Percentiles rank a stretch among this genome's conserved stretches.
These are phyloP conservation scores for Deuterostichococcus epilithicus DNA, from an alignment of 139 green algal species.

Conservation along the genomic window DNA sequence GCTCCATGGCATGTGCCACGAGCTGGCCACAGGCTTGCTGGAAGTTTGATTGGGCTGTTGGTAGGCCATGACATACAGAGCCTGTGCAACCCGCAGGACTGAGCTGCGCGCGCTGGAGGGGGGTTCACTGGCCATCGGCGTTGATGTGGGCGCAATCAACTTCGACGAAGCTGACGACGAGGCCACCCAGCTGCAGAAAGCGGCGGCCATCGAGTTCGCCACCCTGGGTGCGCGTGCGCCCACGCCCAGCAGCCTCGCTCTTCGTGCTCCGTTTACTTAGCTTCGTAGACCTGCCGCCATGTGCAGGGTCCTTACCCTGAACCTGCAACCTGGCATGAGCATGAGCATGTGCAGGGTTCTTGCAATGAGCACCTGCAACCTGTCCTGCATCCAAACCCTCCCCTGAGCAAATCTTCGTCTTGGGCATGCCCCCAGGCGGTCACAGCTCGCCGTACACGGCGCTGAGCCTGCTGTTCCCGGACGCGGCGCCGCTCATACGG, in stretches of 20 bases:
- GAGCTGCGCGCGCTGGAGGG: not conserved
- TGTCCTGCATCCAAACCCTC: no score
- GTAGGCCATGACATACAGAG: constrained; percentile 3
- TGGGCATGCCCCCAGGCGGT: not conserved
- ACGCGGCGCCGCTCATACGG: not conserved
- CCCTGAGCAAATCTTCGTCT: no score
- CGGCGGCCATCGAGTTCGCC: not conserved
- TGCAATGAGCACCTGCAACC: not conserved
- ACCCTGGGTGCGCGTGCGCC: not conserved
- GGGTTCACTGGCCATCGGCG: not conserved
- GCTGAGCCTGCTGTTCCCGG: constrained; percentile 21
- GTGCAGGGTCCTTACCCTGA: no score
- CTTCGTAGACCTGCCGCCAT: no score
- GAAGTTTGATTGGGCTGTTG: no score
- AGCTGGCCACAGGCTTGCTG: no score
- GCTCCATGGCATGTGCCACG: no score
- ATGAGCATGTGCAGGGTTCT: no score
- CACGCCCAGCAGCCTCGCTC: no score
- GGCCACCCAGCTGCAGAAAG: not conserved
- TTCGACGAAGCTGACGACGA: not conserved
- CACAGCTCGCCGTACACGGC: constrained; percentile 3
- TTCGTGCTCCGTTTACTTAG: no score
- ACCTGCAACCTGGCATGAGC: no score
- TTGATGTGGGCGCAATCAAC: not conserved
- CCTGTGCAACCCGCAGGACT: constrained; percentile 9